Evolutionary conservation across 768 basidiomycete genomes (phyloP), one percentile per base, ranked within the genome.

Genomic region (Rhizopogon vesiculosus): DNA sequence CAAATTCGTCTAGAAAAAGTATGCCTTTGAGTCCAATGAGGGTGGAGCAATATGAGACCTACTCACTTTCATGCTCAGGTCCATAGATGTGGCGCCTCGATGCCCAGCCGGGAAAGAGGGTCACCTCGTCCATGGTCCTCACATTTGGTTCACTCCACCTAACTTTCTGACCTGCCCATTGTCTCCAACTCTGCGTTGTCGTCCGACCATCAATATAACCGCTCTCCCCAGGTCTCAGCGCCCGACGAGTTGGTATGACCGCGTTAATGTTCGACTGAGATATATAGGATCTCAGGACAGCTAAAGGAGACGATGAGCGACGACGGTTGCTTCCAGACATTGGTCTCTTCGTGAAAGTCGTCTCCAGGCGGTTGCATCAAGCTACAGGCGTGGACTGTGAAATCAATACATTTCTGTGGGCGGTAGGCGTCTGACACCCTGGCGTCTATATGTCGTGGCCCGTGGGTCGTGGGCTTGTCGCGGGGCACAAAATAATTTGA

Each of bases 91-190:
- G 83, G 29, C 80, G 70, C 51, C 81, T 74, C 6, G 80, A 78
- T 2, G 90, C 91, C 89, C 90, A 93, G 2, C 91, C 89, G 5
- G 91, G 91, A 70, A 93, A 92, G 22, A 91, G 64, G 16, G 77
- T 74, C 3, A 88, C 63, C 41, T 74, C 74, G 60, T 87, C 85
- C 16, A 65, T 42, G 31, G 59, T 69, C n/a, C 61, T 53, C 38
- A 58, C 45, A 33, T 64, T 61, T 15, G 52, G 4, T 45, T 66
- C 60, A 50, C 64, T 64, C 12, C 68, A 68, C 48, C 65, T 72
- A 0, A 83, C 74, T 65, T 79, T 86, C 69, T 84, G 76, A 3
- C 80, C 78, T 4, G 85, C 83, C 85, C 87, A 89, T 25, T 80
- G 76, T 50, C 78, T 69, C 84, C 83, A 87, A 40, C 73, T 73